These are phyloP conservation scores for Mycena crocata DNA, from an alignment of 768 basidiomycete species.

Conservation along the genomic window DNA sequence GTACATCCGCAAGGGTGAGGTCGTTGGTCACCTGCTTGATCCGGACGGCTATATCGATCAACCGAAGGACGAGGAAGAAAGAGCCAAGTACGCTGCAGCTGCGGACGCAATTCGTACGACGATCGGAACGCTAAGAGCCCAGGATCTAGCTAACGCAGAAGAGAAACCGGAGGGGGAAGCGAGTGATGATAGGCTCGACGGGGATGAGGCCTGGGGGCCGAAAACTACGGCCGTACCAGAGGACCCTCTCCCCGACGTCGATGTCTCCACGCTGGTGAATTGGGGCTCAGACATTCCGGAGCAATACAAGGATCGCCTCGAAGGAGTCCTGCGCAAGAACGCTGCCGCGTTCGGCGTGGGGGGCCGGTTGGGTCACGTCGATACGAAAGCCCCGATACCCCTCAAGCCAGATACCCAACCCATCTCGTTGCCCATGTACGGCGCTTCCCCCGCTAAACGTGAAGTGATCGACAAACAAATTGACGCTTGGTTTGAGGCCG, in stretches of 20 bases:
- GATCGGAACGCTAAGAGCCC: not conserved
- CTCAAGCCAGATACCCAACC: constrained; percentile 31
- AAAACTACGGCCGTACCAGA: constrained; percentile 39
- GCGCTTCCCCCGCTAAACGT: constrained; percentile 36
- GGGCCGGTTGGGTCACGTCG: constrained; percentile 35
- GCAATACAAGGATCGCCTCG: not conserved
- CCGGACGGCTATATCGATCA: constrained; percentile 16
- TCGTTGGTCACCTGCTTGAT: constrained; percentile 23
- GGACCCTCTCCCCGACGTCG: constrained; percentile 18
- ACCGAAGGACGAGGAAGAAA: constrained; percentile 6
- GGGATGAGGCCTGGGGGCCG: constrained; percentile 34
- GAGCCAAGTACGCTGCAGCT: not conserved
- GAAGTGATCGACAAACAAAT: constrained; percentile 43
- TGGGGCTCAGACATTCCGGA: constrained; percentile 33
- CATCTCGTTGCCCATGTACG: constrained; percentile 38
- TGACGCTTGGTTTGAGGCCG: too few relatives aligned
- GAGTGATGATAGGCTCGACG: constrained; percentile 1
- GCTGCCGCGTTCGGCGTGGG: constrained; percentile 38
- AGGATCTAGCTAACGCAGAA: constrained; percentile 10
- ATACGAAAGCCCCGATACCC: constrained; percentile 33
- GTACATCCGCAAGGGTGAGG: constrained; percentile 27
- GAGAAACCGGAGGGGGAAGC: not conserved
- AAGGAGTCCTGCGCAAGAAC: constrained; percentile 23
- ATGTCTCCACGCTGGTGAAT: constrained; percentile 31
- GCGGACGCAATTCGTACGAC: constrained; percentile 18